Percentiles rank a stretch among this genome's conserved stretches.
phyloP scores from a whole-genome alignment of 345 rosid species.

The Boechera retrofracta region DNA sequence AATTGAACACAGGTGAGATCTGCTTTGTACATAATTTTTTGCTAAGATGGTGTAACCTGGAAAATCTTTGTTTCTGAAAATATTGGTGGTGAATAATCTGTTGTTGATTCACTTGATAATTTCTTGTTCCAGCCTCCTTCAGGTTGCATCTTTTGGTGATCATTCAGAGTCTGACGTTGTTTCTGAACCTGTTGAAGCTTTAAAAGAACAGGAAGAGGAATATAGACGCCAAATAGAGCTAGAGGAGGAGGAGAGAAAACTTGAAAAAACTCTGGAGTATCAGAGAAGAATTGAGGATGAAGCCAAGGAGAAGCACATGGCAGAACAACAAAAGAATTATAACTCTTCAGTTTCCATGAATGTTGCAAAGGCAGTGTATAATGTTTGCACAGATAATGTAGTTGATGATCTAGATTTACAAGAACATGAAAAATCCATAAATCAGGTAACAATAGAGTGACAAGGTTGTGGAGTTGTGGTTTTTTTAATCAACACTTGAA shows the following conservation, averaged over 20 bases:
- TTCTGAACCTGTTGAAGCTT: conserved; percentile 53
- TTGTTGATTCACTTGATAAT: conserved; percentile 37
- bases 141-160: conserved; percentile 59
- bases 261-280: conserved; percentile 81
- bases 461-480: conserved; percentile 16
- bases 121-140: conserved; percentile 61
- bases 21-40: not conserved
- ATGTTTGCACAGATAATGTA: conserved; percentile 44
- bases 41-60: conserved; percentile 26
- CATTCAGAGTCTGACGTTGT: conserved; percentile 54
- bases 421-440: conserved; percentile 28
- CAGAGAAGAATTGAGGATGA: conserved; percentile 91
- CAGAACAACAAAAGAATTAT: conserved; percentile 73
- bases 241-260: conserved; percentile 91
- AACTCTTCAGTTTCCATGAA: conserved; percentile 47
- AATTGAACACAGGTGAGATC: conserved; percentile 58
- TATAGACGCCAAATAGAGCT: conserved; percentile 74
- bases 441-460: conserved; percentile 32
- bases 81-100: conserved; percentile 7
- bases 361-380: conserved; percentile 44
- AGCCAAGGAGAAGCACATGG: conserved; percentile 87
- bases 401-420: conserved; percentile 44
- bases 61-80: conserved; percentile 9
- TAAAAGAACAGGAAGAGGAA: conserved; percentile 77
- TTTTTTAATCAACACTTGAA: conserved; percentile 3